Base-by-base conservation (phyloP, 129 eudicot genomes). In the Solidago caesia region DNA sequence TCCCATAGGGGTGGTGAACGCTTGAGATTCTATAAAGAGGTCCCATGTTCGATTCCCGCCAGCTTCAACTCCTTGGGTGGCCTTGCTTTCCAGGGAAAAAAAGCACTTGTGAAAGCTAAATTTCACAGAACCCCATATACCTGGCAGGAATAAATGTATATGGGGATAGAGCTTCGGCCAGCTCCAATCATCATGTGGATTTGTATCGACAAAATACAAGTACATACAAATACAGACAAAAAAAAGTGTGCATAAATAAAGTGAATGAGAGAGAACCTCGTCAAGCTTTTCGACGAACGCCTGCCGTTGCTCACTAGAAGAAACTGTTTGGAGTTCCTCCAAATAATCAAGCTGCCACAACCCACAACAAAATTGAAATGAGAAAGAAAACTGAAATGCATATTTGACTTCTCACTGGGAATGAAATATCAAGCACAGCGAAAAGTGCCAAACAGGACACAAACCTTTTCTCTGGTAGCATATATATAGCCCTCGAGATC, bases 401-500 rank as follows among this genome's bases (percentile, higher is more conserved):
- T 9, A 72, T 49, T 73, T 9, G n/a, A 51, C 25, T 56, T 56
- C 61, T 33, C 2, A 33, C 3, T 33, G 39, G 21, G 61, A 56
- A 27, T 27, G 8, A 25, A 56, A 8, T 56, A 15, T 52, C 29
- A 56, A 56, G 47, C 45, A 13, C 15, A 16, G 6, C 15, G 9
- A 41, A 14, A 60, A 74, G n/a, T 7, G 16, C 15, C 44, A 46
- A 71, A 74, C 10, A 68, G 8, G 39, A 33, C 5, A 51, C 76
- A 4, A 51, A 89, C 99, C 95, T 95, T 95, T 73, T 95, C 97
- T 77, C 85, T 89, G 21, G 97, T 91, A 52, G 96, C 81, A 84
- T 91, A 95, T 65, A 95, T 91, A 89, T 91, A 95, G 10, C 85
- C 93, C 77, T 95, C 99, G 70, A 95, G 84, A 77, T 84, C 85